Evolutionary conservation across 805 yeast genomes (phyloP), one percentile per base, ranked within the genome.

Genomic region (Limtongozyma cylindracea): DNA sequence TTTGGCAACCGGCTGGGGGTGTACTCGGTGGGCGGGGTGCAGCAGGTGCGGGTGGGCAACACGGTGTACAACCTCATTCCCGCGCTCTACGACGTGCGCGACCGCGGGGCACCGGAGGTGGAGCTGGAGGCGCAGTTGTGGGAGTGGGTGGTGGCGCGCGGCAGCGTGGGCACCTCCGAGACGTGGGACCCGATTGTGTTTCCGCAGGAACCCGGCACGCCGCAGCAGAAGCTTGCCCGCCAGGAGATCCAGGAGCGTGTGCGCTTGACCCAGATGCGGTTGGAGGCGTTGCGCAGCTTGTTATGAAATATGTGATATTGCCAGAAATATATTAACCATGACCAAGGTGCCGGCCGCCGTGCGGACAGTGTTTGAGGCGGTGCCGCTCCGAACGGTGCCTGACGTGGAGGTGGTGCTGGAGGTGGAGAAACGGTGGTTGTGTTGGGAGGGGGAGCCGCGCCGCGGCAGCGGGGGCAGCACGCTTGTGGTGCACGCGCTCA

Each of bases 211-310:
- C 20, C 8, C 6, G 19, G 16, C 4, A 16, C 12, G 17, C 20
- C 10, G 10, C 10, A 13, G 5, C 13, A 13, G n/a, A 12, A 20
- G 9, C 12, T 13, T 20, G 23, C 39, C 10, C 33, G 42, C 19
- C 62, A 57, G 32, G 63, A 60, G 24, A 27, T 61, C 11, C 37
- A 41, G 19, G 66, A 61, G 30, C 47, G 57, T 20, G 47, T 62
- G 11, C 38, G 37, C 20, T 36, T 59, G 19, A 47, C 63, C 18
- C 58, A 56, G 31, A 24, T 35, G 26, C 42, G 59, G 23, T 32
- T 61, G 20, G 45, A 47, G 13, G 41, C 40, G 10, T 31, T 56
- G 1, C 30, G 29, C 22, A 14, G 19, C 8, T 23, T 25, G 5
- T 19, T 29, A 11, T n/a, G n/a, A n/a, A n/a, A n/a, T n/a, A 8